Evolutionary conservation across 257 asterid species (phyloP), one percentile per base, ranked within the genome.

Genomic region (Rubia yunnanensis): DNA sequence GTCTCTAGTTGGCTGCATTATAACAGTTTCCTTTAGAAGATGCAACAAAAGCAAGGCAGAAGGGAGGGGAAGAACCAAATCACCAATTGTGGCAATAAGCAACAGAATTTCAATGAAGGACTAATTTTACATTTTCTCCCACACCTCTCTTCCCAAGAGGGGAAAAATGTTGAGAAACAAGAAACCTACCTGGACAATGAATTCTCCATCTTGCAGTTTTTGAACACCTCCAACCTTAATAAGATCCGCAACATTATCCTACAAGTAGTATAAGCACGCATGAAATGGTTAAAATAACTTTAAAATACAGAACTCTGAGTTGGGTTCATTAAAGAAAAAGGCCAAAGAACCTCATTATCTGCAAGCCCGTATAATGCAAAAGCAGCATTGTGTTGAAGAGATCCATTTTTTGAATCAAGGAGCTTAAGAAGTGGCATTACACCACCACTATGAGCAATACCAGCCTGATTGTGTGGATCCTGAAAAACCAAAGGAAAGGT

Each of bases 351-450:
- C 95, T 94, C 99, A 70, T 94, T 94, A 77, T 94, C 99, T 28
- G 99, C 96, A 76, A 94, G 99, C 56, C 99, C 99, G 55, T 90
- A 94, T 61, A 94, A 95, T 67, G 99, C 96, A 80, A 94, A 94
- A 59, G 99, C 99, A 76, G 99, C 95, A 85, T 91, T 91, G 73
- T 94, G 99, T 67, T 94, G 98, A 69, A 91, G 71, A n/a, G 98
- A 94, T 69, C 96, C 96, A 76, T 94, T 88, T 78, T 88, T 94
- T 56, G 98, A 88, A 72, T 88, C 95, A 72, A 91, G 95, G 70
- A 94, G 99, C 84, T 84, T 84, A 74, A 94, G 80, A 62, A 94
- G 74, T 28, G 96, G 98, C 61, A 66, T 64, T 73, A 94, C 72
- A 53, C 96, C 99, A 70, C 98, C 96, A 66, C 96, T 74, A 68